These are phyloP conservation scores for Penicillium parvum DNA, from an alignment of 495 filamentous ascomycete species.

Conservation along the genomic window DNA sequence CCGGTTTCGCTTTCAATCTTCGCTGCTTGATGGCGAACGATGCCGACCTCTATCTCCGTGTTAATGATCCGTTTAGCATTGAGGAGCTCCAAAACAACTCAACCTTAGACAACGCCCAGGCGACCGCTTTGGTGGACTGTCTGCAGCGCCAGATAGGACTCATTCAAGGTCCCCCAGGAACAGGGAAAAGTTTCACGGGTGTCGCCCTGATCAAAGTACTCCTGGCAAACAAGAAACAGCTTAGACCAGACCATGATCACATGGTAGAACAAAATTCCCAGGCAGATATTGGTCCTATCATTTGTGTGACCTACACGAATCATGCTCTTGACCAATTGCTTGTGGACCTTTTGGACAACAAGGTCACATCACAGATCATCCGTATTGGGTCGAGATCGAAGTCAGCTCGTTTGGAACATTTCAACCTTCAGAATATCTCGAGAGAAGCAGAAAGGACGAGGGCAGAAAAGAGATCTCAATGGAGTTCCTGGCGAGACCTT, in stretches of 20 bases:
- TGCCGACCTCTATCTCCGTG: neutral
- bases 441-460: slow-evolving; percentile 10
- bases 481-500: neutral
- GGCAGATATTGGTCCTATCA: too few species aligned
- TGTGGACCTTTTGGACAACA: slow-evolving; percentile 6
- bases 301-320: slow-evolving; percentile 15
- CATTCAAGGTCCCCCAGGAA: slow-evolving; percentile 80
- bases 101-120: slow-evolving; percentile 8
- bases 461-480: slow-evolving; percentile 8
- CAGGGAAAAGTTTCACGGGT: slow-evolving; percentile 66
- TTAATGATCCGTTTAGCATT: neutral
- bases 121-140: slow-evolving; percentile 7
- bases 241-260: slow-evolving; percentile 2
- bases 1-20: slow-evolving; percentile 4
- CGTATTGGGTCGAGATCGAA: slow-evolving; percentile 12
- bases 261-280: too few species aligned
- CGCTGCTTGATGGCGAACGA: neutral
- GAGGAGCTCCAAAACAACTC: slow-evolving; percentile 6
- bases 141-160: slow-evolving; percentile 40
- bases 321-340: slow-evolving; percentile 16
- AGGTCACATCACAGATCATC: slow-evolving; percentile 11
- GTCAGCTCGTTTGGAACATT: slow-evolving; percentile 10
- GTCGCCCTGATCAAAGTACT: slow-evolving; percentile 55
- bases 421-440: slow-evolving; percentile 15
- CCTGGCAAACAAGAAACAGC: slow-evolving; percentile 3